Conservation (phyloP, 352 stramenopile species). For the Phytopythium sindhum region DNA sequence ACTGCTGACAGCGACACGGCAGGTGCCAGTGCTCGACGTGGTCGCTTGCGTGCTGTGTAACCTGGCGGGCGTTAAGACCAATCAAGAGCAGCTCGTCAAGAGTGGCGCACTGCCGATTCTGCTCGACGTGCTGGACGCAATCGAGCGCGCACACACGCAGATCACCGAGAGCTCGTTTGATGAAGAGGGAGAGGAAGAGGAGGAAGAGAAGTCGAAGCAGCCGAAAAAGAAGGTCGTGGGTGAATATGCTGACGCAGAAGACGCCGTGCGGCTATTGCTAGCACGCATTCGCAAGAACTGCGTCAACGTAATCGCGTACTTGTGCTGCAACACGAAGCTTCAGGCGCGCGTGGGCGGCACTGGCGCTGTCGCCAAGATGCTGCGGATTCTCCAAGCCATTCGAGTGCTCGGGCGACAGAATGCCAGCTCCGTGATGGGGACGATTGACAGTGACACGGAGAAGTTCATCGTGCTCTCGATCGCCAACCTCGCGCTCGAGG, state of each 20-base stretch:
- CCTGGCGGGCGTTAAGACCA: slow-evolving; percentile 52
- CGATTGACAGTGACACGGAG: slow-evolving; percentile 59
- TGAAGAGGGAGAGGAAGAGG: slow-evolving; percentile 8
- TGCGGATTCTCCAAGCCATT: slow-evolving; percentile 31
- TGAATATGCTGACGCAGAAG: slow-evolving; percentile 15
- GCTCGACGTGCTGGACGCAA: slow-evolving; percentile 34
- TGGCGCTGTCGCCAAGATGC: slow-evolving; percentile 50
- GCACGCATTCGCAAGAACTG: slow-evolving; percentile 56
- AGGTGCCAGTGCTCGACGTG: slow-evolving; percentile 39
- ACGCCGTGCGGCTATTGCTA: slow-evolving; percentile 12
- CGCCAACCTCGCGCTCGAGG: slow-evolving; percentile 72
- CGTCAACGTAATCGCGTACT: slow-evolving; percentile 51
- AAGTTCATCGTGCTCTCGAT: slow-evolving; percentile 61
- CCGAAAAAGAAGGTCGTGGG: neutral
- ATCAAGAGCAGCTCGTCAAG: slow-evolving; percentile 60
- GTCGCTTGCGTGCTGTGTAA: slow-evolving; percentile 60
- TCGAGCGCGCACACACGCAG: slow-evolving; percentile 24
- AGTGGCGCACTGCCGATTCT: slow-evolving; percentile 48
- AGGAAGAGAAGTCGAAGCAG: neutral
- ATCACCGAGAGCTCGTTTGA: slow-evolving; percentile 9
- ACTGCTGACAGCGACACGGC: slow-evolving; percentile 33
- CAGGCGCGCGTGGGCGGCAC: slow-evolving; percentile 50
- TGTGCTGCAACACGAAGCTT: slow-evolving; percentile 76
- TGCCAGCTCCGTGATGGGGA: neutral
- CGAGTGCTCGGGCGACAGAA: slow-evolving; percentile 1